These are phyloP conservation scores for Barnettozyma sp. DNA, from an alignment of 805 yeast genomes.

Conservation along the genomic window DNA sequence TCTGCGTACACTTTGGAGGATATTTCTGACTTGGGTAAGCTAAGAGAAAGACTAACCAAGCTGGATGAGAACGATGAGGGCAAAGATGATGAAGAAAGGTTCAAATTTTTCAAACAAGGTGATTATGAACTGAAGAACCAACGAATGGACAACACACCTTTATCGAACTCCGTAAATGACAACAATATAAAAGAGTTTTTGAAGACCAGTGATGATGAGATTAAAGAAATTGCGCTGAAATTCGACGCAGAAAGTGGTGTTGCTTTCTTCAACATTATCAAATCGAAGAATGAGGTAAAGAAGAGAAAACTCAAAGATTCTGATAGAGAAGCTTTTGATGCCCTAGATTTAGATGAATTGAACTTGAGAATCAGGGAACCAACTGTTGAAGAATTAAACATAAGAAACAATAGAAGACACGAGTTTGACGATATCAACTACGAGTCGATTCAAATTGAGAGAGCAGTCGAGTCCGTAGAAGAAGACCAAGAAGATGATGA, in stretches of 20 bases:
- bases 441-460: slow-evolving; percentile 38
- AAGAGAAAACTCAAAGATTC: slow-evolving; percentile 62
- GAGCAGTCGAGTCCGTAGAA: too few species aligned
- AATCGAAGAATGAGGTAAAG: slow-evolving; percentile 73
- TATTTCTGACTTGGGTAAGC: slow-evolving; percentile 30
- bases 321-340: slow-evolving; percentile 47
- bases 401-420: slow-evolving; percentile 62
- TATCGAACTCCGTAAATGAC: slow-evolving; percentile 9
- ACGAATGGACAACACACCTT: slow-evolving; percentile 12
- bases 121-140: slow-evolving; percentile 66
- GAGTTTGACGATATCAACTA: slow-evolving; percentile 75
- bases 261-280: slow-evolving; percentile 73
- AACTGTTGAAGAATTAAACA: slow-evolving; percentile 57
- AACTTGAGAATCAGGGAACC: slow-evolving; percentile 65
- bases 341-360: slow-evolving; percentile 53
- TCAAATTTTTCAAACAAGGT: slow-evolving; percentile 55
- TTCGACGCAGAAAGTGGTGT: slow-evolving; percentile 46
- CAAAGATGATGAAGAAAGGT: slow-evolving; percentile 31
- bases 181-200: slow-evolving; percentile 21
- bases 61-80: slow-evolving; percentile 41
- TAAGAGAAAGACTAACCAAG: slow-evolving; percentile 40
- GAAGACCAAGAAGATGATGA: slow-evolving; percentile 26
- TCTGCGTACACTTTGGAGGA: slow-evolving; percentile 52
- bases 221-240: slow-evolving; percentile 56
- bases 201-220: slow-evolving; percentile 17